Base-by-base conservation (phyloP, 1,139 yeast species). In the Hansenula sp. region DNA sequence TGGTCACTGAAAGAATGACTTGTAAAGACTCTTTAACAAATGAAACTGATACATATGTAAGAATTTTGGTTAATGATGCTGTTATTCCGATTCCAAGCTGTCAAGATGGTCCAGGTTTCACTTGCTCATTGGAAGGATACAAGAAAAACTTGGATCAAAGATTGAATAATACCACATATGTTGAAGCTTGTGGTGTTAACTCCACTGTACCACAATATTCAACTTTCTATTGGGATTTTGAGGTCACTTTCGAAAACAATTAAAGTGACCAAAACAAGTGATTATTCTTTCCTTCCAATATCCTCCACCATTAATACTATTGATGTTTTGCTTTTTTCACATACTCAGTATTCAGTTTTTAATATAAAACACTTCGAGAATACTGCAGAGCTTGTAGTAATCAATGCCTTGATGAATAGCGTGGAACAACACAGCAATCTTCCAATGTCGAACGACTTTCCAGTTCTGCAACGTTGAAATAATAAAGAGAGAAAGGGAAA, bases 41-140 rank as follows among this genome's bases (percentile, higher is more conserved):
- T 40, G 40, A 52, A 19, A 48, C 47, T 47, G 53, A 60, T 10
- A 53, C 70, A 16, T 81, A 64, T 56, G 78, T 80, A 9, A 70
- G 88, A 54, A 69, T 71, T 45, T 64, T 79, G 33, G 63, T 80
- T 38, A 81, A 81, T 57, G 85, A 78, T 53, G 82, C 84, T 2
- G 84, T 81, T 7, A 66, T 76, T 38, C 85, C 86, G 2, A 59
- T 78, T 36, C 70, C 72, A 11, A 60, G 59, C 25, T 81, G 86
- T 60, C 65, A 66, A 41, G 51, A 57, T 37, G 88, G 88, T 1
- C 87, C 87, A 12, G 86, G 85, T 0, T 80, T 76, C 58, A 72
- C 82, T 8, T 79, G 85, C 63, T 63, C 70, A 38, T 58, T 77
- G 37, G 58, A 64, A 4, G 70, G 71, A 36, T 81, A 62, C 50